Percentiles rank a stretch among this genome's conserved stretches.
These are phyloP conservation scores for Trametes coccinea DNA, from an alignment of 768 basidiomycete species.

Conservation along the genomic window DNA sequence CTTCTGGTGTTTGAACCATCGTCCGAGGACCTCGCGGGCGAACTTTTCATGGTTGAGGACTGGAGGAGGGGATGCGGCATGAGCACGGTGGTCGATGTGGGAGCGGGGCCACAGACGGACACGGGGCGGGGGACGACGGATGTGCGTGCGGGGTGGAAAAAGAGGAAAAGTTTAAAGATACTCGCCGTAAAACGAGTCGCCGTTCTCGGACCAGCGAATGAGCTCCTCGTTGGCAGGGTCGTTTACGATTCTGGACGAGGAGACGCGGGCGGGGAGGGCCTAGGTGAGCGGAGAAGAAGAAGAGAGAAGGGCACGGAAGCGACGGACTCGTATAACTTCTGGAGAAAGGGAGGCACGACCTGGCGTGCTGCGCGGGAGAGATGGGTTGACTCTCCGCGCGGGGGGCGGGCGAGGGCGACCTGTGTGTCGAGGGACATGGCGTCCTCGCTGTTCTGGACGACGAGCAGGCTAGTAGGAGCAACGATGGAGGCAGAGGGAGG, in stretches of 20 bases:
- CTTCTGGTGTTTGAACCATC: conserved; percentile 98
- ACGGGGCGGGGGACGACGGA: background rate
- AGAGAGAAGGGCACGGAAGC: conserved; percentile 9
- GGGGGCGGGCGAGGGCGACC: conserved; percentile 53
- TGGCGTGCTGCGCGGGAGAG: conserved; percentile 49
- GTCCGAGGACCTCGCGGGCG: conserved; percentile 83
- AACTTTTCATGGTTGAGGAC: conserved; percentile 92
- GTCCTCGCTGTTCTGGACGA: background rate
- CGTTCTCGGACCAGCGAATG: conserved; percentile 89
- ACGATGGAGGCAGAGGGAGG: background rate
- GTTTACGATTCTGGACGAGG: conserved; percentile 77
- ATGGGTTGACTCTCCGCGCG: conserved; percentile 39
- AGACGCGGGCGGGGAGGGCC: background rate
- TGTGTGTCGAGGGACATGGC: conserved; percentile 55
- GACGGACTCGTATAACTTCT: conserved; percentile 89
- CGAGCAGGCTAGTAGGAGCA: background rate
- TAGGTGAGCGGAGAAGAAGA: conserved; percentile 14
- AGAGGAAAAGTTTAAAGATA: conserved; percentile 11
- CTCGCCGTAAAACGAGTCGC: conserved; percentile 90
- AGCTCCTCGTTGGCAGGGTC: conserved; percentile 79
- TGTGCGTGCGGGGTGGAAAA: background rate
- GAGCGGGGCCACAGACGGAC: background rate
- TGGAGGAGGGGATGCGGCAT: conserved; percentile 32
- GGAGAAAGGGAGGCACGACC: conserved; percentile 80
- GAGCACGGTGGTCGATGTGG: background rate